Conservation (phyloP, 2,329 filamentous ascomycete species). For the Aspergillus sp. region DNA sequence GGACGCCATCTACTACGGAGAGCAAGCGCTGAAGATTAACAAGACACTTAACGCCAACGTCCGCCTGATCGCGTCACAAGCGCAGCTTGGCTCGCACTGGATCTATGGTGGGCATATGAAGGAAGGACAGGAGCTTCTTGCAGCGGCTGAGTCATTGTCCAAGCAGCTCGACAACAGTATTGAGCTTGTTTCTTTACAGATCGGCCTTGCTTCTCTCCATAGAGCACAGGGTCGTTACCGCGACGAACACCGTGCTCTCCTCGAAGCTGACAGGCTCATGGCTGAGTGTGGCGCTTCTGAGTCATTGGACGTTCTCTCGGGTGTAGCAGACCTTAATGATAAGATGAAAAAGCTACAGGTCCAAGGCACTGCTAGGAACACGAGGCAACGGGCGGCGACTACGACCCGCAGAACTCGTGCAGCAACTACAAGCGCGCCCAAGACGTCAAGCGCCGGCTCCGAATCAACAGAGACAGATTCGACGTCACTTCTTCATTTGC, state of each 20-base stretch:
- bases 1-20: slow-evolving; percentile 84
- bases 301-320: slow-evolving; percentile 30
- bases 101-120: slow-evolving; percentile 52
- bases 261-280: slow-evolving; percentile 51
- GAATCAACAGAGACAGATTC: slow-evolving; percentile 36
- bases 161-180: slow-evolving; percentile 54
- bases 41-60: slow-evolving; percentile 65
- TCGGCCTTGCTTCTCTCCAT: slow-evolving; percentile 49
- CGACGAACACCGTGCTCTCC: slow-evolving; percentile 53
- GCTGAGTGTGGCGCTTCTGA: slow-evolving; percentile 41
- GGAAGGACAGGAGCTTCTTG: slow-evolving; percentile 58
- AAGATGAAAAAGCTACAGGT: slow-evolving; percentile 48
- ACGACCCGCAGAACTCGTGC: slow-evolving; percentile 35
- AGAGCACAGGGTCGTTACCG: slow-evolving; percentile 50
- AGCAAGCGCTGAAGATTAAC: slow-evolving; percentile 79
- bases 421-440: slow-evolving; percentile 29
- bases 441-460: slow-evolving; percentile 18
- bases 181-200: slow-evolving; percentile 52
- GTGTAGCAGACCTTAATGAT: slow-evolving; percentile 41
- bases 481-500: slow-evolving; percentile 45
- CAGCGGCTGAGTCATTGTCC: slow-evolving; percentile 60
- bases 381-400: slow-evolving; percentile 26
- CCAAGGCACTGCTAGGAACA: slow-evolving; percentile 27
- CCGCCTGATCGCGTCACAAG: slow-evolving; percentile 50
- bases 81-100: slow-evolving; percentile 51